phyloP scores from a whole-genome alignment of 495 filamentous ascomycete species.

The Xylaria nigripes region DNA sequence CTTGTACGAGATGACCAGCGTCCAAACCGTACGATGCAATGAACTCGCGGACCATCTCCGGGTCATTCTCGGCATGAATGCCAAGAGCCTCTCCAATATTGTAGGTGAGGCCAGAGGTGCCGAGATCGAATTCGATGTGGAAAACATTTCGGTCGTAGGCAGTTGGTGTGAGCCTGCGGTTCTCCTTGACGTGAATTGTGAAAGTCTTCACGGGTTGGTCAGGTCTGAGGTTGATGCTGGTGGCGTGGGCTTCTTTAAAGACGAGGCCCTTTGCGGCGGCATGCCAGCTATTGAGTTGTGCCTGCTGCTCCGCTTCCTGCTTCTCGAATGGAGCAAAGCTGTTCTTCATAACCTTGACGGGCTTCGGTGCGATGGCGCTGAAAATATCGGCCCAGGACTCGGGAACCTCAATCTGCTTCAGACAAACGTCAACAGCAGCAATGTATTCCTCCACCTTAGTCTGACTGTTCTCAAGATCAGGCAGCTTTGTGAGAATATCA shows the following conservation, averaged over 20 bases:
- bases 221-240: slow-evolving; percentile 64
- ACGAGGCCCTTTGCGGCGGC: slow-evolving; percentile 75
- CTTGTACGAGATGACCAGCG: slow-evolving; percentile 75
- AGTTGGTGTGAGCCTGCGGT: slow-evolving; percentile 77
- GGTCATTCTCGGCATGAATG: slow-evolving; percentile 90
- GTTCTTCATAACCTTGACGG: slow-evolving; percentile 59
- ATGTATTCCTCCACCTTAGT: slow-evolving; percentile 51
- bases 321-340: slow-evolving; percentile 81
- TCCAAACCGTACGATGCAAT: slow-evolving; percentile 83
- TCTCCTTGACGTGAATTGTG: slow-evolving; percentile 87
- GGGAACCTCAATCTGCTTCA: slow-evolving; percentile 66
- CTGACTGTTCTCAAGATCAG: slow-evolving; percentile 24
- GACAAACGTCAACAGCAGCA: slow-evolving; percentile 58
- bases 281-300: slow-evolving; percentile 64
- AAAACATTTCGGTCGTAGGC: slow-evolving; percentile 98
- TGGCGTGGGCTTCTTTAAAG: slow-evolving; percentile 92
- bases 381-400: slow-evolving; percentile 67
- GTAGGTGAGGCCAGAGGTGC: slow-evolving; percentile 81
- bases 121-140: slow-evolving; percentile 98
- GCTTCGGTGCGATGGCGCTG: slow-evolving; percentile 31
- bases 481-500: slow-evolving; percentile 33
- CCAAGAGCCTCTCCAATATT: slow-evolving; percentile 98
- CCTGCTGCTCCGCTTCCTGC: slow-evolving; percentile 56
- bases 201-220: slow-evolving; percentile 79
- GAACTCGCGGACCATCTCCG: slow-evolving; percentile 68